phyloP scores from a whole-genome alignment of 495 filamentous ascomycete species.

The Neurospora sp. region DNA sequence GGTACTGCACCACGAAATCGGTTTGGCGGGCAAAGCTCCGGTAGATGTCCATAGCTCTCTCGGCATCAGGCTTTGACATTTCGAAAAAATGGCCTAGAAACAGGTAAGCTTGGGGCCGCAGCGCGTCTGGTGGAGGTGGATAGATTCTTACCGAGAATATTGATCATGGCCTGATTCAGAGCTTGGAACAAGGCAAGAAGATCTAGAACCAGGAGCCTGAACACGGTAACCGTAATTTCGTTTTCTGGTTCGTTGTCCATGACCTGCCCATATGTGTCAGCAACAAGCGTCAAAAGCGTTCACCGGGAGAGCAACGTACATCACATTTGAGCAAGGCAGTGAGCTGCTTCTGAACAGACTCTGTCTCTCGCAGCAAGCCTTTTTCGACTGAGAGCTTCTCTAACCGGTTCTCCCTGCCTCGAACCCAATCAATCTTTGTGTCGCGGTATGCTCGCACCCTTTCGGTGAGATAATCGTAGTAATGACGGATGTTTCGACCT shows the following conservation, averaged over 20 bases:
- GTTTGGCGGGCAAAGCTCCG: slow-evolving; percentile 89
- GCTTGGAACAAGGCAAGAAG: slow-evolving; percentile 85
- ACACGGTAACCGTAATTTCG: slow-evolving; percentile 94
- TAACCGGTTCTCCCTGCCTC: slow-evolving; percentile 68
- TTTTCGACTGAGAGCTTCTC: slow-evolving; percentile 87
- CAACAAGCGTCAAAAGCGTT: neutral
- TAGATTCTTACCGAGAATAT: slow-evolving; percentile 66
- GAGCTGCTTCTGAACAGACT: slow-evolving; percentile 84
- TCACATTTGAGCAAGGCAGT: slow-evolving; percentile 79
- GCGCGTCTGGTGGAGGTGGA: neutral
- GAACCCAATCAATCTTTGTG: slow-evolving; percentile 82
- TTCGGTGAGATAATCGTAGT: slow-evolving; percentile 75
- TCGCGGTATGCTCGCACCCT: slow-evolving; percentile 73
- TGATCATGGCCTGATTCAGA: slow-evolving; percentile 96
- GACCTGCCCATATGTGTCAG: slow-evolving; percentile 42
- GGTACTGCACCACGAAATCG: slow-evolving; percentile 81
- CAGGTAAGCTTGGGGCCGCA: slow-evolving; percentile 8
- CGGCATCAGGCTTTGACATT: slow-evolving; percentile 89
- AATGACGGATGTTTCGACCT: slow-evolving; percentile 87
- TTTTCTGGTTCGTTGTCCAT: slow-evolving; percentile 86
- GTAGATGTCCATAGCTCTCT: slow-evolving; percentile 86
- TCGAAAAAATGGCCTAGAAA: slow-evolving; percentile 87
- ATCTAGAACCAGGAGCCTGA: slow-evolving; percentile 83
- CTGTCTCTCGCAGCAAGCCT: slow-evolving; percentile 84
- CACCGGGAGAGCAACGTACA: slow-evolving; percentile 38